Evolutionary conservation across 306 rosid species (phyloP).

Genomic region (Lathyrus oleraceus): DNA sequence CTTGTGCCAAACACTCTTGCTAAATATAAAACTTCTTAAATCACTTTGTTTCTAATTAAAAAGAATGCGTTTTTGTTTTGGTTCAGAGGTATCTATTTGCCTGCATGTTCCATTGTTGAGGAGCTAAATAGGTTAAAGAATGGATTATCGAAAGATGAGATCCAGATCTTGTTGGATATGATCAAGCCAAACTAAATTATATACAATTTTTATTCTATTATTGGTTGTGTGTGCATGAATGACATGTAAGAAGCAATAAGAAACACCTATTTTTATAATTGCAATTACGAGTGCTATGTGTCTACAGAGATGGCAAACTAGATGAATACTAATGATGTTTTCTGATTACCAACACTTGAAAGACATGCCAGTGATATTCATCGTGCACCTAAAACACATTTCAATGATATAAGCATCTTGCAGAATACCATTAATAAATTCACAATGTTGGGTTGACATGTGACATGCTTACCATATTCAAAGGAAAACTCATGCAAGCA

Average conservation of each 20-base stretch:
- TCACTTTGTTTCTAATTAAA: too few species aligned
- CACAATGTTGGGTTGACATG: conserved; percentile 40
- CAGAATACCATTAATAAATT: neutral
- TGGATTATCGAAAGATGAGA: too few species aligned
- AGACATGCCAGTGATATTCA: conserved; percentile 21
- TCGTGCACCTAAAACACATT: conserved; percentile 20
- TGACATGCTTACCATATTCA: conserved; percentile 39
- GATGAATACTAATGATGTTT: conserved; percentile 38
- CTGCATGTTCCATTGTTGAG: too few species aligned
- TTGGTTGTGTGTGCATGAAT: too few species aligned
- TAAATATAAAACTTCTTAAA: too few species aligned
- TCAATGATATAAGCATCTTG: neutral
- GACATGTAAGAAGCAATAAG: neutral
- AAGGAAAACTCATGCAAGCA: conserved; percentile 32
- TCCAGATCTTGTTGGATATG: neutral
- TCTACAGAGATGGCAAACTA: conserved; percentile 43
- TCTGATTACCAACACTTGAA: conserved; percentile 24
- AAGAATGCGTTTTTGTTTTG: too few species aligned
- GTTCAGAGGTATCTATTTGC: too few species aligned
- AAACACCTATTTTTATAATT: conserved; percentile 20
- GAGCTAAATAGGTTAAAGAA: too few species aligned
- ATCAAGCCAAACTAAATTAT: neutral
- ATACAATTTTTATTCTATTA: neutral
- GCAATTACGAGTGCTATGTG: conserved; percentile 41
- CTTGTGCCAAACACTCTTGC: too few species aligned